Evolutionary conservation across 2,329 filamentous ascomycete genomes (phyloP).

Genomic region (Claviceps maximensis): DNA sequence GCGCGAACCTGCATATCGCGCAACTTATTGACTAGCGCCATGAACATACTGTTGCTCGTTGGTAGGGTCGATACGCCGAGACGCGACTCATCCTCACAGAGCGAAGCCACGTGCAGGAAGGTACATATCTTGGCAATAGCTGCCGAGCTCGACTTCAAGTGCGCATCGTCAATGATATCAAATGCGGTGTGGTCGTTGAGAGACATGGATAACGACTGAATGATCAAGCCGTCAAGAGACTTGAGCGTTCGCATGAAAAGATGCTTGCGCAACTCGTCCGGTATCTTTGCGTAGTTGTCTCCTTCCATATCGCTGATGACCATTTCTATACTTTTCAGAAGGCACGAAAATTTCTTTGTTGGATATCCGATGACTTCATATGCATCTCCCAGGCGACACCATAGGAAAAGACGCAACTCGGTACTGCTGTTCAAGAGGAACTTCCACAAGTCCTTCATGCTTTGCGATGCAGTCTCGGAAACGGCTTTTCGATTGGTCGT

Average conservation of each 20-base stretch:
- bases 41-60: constrained; percentile 40
- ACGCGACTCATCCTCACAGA: constrained; percentile 77
- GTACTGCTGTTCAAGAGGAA: constrained; percentile 74
- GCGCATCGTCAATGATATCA: constrained; percentile 71
- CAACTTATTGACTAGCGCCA: constrained; percentile 48
- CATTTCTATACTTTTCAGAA: constrained; percentile 73
- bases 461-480: constrained; percentile 38
- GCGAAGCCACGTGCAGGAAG: constrained; percentile 63
- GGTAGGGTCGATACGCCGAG: constrained; percentile 57
- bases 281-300: constrained; percentile 49
- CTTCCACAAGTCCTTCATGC: constrained; percentile 65
- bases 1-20: constrained; percentile 77
- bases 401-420: constrained; percentile 73
- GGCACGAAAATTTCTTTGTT: constrained; percentile 80
- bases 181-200: constrained; percentile 58
- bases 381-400: constrained; percentile 80
- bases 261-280: constrained; percentile 51
- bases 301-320: constrained; percentile 50
- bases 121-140: constrained; percentile 59
- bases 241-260: constrained; percentile 65
- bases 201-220: constrained; percentile 55
- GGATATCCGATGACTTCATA: constrained; percentile 75
- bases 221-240: constrained; percentile 63
- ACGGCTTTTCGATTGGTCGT: constrained; percentile 24
- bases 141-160: constrained; percentile 59